Conservation (phyloP, 192 early-diverging fungal species). For the Coemansia sp. region DNA sequence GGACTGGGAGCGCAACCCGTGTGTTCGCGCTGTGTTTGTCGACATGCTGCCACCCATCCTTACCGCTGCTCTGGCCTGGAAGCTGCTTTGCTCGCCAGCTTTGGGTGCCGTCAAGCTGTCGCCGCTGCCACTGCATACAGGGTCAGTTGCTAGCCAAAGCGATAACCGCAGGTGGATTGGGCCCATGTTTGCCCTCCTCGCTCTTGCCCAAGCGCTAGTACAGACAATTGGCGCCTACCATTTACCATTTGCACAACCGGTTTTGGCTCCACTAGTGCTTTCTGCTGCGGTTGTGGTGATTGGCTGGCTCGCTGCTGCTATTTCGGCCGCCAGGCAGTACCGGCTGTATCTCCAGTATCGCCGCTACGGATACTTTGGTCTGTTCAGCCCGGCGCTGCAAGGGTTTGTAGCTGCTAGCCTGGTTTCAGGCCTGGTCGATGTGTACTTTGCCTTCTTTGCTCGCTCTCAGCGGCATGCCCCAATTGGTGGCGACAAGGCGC, state of each 20-base stretch:
- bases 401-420: neutral
- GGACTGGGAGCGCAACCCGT: slow-evolving; percentile 24
- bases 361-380: slow-evolving; percentile 13
- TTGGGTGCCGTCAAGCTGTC: neutral
- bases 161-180: slow-evolving; percentile 43
- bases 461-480: slow-evolving; percentile 16
- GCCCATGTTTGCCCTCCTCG: slow-evolving; percentile 15
- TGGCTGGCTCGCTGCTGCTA: slow-evolving; percentile 1
- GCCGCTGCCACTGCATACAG: neutral
- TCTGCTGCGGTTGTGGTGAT: neutral
- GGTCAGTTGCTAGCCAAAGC: neutral
- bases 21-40: slow-evolving; percentile 14
- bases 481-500: neutral
- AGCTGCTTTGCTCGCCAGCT: neutral
- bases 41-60: slow-evolving; percentile 10
- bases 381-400: slow-evolving; percentile 11
- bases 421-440: neutral
- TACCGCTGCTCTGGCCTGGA: slow-evolving; percentile 9
- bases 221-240: slow-evolving; percentile 3
- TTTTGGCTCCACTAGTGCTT: neutral
- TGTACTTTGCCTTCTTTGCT: slow-evolving; percentile 21
- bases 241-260: neutral
- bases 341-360: neutral
- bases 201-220: neutral
- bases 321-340: slow-evolving; percentile 3